Evolutionary conservation across 495 filamentous ascomycete species (phyloP), one percentile per base, ranked within the genome.

Genomic region (Trichoderma asperelloides): DNA sequence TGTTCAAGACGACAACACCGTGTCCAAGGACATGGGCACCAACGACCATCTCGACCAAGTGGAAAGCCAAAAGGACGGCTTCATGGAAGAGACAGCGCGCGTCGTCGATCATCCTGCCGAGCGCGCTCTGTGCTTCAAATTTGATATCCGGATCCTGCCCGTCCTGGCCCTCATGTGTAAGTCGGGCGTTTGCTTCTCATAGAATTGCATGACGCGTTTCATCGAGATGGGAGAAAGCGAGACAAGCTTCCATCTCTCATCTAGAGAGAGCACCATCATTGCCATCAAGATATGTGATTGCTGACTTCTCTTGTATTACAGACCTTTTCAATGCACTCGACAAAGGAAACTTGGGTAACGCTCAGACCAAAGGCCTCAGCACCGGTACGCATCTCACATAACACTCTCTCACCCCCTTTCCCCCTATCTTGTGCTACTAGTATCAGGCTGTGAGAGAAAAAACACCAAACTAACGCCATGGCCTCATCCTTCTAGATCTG

Each of bases 311-410:
- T 5, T 12, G n/a, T 11, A 13, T 67, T 76, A 76, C 71, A 74
- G 74, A 88, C 70, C 76, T 87, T 39, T 87, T 87, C 76, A 88
- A 87, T 71, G 79, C 79, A 23, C 78, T 89, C n/a, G 87, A 89
- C 71, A 89, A 89, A 68, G 84, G 84, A 12, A 90, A 90, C 69
- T 70, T 90, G 39, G 84, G 86, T 65, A 91, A 92, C 71, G 89
- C 89, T 15, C 84, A 91, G 74, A 91, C 89, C 0, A 86, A 72
- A 21, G 76, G 74, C 7, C 67, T 79, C 30, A 73, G 73, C 7
- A 69, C 71, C 81, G 69, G 83, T 84, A 12, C 16, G 55, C 55
- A 78, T 11, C 55, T 11, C 18, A n/a, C n/a, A n/a, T n/a, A n/a
- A n/a, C n/a, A n/a, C n/a, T n/a, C n/a, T n/a, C 49, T 27, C 49